Evolutionary conservation across 179 eudicot genomes (phyloP), one percentile per base, ranked within the genome.

Genomic region (Sideroxylon spinosum): DNA sequence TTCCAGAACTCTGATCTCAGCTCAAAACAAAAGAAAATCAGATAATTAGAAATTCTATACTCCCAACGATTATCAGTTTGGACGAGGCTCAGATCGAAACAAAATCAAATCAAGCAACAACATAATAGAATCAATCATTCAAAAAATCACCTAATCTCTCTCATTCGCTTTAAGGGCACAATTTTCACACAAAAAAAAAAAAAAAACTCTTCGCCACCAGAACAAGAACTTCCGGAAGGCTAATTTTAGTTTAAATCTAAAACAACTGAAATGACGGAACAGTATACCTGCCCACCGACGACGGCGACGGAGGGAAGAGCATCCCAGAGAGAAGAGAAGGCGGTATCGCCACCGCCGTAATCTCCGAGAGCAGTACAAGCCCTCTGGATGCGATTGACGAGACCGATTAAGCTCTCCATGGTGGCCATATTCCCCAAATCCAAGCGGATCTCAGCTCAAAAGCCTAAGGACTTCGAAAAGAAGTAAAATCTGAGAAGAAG

Each of bases 221-320:
- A 55, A 56, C 29, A 14, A n/a, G n/a, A 20, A 74, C 20, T 28
- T 3, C 20, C n/a, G 44, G 77, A 60, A 32, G 19, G 28, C 20
- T 1, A 55, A 52, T 52, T 53, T n/a, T 53, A 68, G 52, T 26
- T 77, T 22, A 32, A 77, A 9, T 69, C 56, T n/a, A 73, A 8
- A 28, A 77, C 7, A 37, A 17, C 28, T 32, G 65, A 67, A 53
- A 14, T 0, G 20, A 46, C 55, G 7, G 56, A 53, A 59, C 17
- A 4, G 65, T 23, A 32, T 11, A 93, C 97, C 98, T 95, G 99
- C 7, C 99, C 98, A 75, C 98, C 98, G 78, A 95, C 98, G 53
- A 93, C 98, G 56, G 97, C 98, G 48, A 93, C 98, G 37, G 98
- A 88, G 70, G 99, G 98, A 48, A 93, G 98, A 78, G 98, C 95